These are phyloP conservation scores for Daedaleopsis nitida DNA, from an alignment of 768 basidiomycete genomes.

Conservation along the genomic window DNA sequence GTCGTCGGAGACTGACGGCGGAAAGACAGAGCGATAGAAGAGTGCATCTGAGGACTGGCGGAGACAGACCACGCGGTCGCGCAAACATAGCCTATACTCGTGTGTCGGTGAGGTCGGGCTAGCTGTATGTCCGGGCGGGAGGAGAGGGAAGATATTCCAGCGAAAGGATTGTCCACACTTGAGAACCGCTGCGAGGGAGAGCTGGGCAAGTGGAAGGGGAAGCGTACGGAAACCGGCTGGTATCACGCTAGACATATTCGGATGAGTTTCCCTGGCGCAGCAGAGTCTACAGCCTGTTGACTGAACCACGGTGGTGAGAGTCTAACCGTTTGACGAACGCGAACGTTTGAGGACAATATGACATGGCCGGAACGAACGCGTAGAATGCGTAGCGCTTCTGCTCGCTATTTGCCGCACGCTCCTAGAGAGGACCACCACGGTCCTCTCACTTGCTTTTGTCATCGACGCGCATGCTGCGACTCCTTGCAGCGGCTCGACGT, in stretches of 20 bases:
- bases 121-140: slow-evolving; percentile 5
- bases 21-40: slow-evolving; percentile 73
- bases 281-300: no score
- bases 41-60: slow-evolving; percentile 67
- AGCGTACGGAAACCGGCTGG: slow-evolving; percentile 52
- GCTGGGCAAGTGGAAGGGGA: slow-evolving; percentile 62
- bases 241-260: slow-evolving; percentile 3
- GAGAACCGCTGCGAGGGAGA: slow-evolving; percentile 77
- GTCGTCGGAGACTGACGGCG: slow-evolving; percentile 37
- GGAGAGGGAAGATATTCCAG: slow-evolving; percentile 62
- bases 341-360: no score
- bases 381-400: not conserved
- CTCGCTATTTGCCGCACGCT: slow-evolving; percentile 15
- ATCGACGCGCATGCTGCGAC: slow-evolving; percentile 19
- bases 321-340: no score
- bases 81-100: slow-evolving; percentile 81
- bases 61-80: slow-evolving; percentile 83
- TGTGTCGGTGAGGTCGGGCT: slow-evolving; percentile 34
- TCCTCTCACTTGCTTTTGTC: not conserved
- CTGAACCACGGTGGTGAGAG: no score
- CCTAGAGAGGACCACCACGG: slow-evolving; percentile 3
- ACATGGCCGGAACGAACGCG: no score
- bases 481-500: slow-evolving; percentile 17
- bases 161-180: slow-evolving; percentile 87
- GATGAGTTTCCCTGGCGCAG: no score